Percentiles rank a stretch among this genome's conserved stretches.
phyloP scores from a whole-genome alignment of 176 grass and related monocot genomes.

The Alopecurus myosuroides region DNA sequence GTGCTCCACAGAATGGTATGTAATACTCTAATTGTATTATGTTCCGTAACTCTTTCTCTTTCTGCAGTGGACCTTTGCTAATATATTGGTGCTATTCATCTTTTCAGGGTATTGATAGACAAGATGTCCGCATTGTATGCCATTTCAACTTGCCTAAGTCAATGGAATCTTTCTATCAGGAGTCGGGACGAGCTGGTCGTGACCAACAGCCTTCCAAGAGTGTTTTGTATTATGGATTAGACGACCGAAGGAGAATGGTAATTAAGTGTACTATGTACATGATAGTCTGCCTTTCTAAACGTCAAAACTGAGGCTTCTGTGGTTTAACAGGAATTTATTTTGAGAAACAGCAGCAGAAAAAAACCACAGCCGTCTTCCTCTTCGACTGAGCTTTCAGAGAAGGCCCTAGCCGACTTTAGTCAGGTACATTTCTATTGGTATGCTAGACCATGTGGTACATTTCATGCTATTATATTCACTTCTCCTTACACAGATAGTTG shows the following conservation, averaged over 20 bases:
- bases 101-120: slow-evolving; percentile 92
- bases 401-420: slow-evolving; percentile 71
- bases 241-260: slow-evolving; percentile 89
- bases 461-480: slow-evolving; percentile 3
- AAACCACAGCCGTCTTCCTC: slow-evolving; percentile 52
- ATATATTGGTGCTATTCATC: slow-evolving; percentile 17
- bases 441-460: neutral
- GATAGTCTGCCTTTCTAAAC: neutral
- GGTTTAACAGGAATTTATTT: slow-evolving; percentile 79
- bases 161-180: slow-evolving; percentile 97
- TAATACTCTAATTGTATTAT: slow-evolving; percentile 5
- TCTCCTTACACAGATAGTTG: slow-evolving; percentile 55
- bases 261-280: slow-evolving; percentile 1
- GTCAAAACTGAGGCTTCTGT: slow-evolving; percentile 20
- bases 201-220: slow-evolving; percentile 78
- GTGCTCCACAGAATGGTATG: slow-evolving; percentile 67
- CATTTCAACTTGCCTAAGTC: slow-evolving; percentile 96
- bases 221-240: slow-evolving; percentile 86
- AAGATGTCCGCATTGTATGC: slow-evolving; percentile 93
- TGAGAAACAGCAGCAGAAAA: slow-evolving; percentile 61
- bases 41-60: neutral
- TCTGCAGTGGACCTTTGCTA: slow-evolving; percentile 21
- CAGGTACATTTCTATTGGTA: slow-evolving; percentile 46
- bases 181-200: slow-evolving; percentile 85
- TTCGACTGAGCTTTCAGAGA: slow-evolving; percentile 52